Conservation (phyloP, 2,329 filamentous ascomycete species). For the Lasiodiplodia theobromae region DNA sequence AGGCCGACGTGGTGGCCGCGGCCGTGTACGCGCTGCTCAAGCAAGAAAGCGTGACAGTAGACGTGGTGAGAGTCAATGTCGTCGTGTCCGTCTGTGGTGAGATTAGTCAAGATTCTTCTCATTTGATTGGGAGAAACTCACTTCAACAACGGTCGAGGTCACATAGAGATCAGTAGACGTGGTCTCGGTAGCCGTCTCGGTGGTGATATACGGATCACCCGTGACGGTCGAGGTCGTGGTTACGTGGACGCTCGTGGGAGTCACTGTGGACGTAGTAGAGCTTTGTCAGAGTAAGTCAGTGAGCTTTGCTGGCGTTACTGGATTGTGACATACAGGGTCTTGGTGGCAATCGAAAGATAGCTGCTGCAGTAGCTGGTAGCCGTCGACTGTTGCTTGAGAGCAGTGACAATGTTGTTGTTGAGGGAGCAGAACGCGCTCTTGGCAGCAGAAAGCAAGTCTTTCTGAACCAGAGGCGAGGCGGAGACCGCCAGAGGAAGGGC, state of each 20-base stretch:
- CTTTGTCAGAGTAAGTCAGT: neutral
- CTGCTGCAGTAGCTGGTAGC: constrained; percentile 17
- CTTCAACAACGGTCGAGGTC: neutral
- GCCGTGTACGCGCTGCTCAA: constrained; percentile 8
- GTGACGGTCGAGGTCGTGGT: constrained; percentile 1
- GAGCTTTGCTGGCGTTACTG: neutral
- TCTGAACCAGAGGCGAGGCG: neutral
- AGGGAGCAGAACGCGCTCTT: constrained; percentile 2
- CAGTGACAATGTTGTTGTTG: constrained; percentile 1
- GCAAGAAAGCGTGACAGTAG: constrained; percentile 8
- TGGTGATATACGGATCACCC: constrained; percentile 9
- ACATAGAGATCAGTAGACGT: constrained; percentile 5
- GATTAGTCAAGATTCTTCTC: neutral
- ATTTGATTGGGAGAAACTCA: neutral
- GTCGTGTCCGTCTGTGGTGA: neutral
- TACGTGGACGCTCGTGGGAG: constrained; percentile 11
- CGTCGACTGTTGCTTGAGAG: neutral
- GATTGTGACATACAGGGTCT: constrained; percentile 1
- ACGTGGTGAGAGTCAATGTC: constrained; percentile 10
- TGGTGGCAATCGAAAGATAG: constrained; percentile 3
- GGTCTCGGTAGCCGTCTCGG: constrained; percentile 1
- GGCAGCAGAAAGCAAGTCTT: neutral
- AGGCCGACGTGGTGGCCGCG: neutral
- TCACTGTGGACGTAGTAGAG: constrained; percentile 1
- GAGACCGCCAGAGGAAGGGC: neutral